Evolutionary conservation across 1,139 yeast genomes (phyloP), one percentile per base, ranked within the genome.

Genomic region (Debaryomyces psychrophilus): DNA sequence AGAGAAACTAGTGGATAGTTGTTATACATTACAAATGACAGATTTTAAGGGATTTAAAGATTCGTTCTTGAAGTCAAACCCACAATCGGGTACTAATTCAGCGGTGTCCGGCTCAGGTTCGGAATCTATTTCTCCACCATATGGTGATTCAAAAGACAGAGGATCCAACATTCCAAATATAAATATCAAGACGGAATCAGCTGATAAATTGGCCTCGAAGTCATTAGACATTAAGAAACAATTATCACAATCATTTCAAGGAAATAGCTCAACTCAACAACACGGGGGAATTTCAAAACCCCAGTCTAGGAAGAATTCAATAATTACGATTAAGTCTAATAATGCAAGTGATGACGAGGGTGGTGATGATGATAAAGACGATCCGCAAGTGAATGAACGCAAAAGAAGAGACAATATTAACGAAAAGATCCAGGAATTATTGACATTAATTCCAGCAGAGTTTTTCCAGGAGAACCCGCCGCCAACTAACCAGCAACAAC

Each of bases 381-480:
- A 68, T 31, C 73, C 67, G 26, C 72, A 67, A 41, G 82, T 68
- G 43, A 79, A 67, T 56, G 86, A 64, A 67, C 70, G 95, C 12
- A 83, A 89, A 53, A 79, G 96, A 50, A 75, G 96, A 49, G 98
- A 90, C 63, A 89, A 87, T 58, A 88, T 92, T 64, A 90, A 90
- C 61, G 97, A 90, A 44, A 84, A 85, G 59, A 92, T 92, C 47
- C 95, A 87, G 57, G 96, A 90, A 57, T 73, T 92, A 37, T 77
- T 90, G 42, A 72, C 79, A 1, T 65, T 87, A 44, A 80, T 92
- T 2, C 97, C 97, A 0, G 68, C 69, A 11, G 80, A 79, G 35
- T 81, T 85, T 55, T 75, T 86, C 56, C 65, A 60, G 48, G 71
- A 67, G 8, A 43, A 35, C n/a, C 38, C 50, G 6, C 31, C 47